Base-by-base conservation (phyloP, 495 filamentous ascomycete species). In the Xylaria scruposa region DNA sequence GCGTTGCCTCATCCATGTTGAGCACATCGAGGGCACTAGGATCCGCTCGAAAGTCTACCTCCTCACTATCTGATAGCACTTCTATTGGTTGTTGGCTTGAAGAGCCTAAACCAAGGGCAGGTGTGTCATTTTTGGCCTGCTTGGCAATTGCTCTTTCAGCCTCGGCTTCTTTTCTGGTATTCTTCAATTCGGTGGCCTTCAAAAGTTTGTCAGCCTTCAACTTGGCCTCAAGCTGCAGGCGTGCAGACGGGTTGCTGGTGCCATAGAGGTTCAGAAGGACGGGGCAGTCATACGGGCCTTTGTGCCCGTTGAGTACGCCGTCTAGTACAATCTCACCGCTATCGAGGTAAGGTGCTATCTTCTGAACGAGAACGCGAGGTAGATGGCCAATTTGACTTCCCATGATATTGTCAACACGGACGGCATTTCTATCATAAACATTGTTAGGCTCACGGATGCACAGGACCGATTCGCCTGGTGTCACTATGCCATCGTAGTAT, bases 321-420 rank as follows among this genome's bases (percentile, higher is more conserved):
- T 97, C 94, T 12, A 94, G 77, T 6, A 87, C 71, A 15, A 95
- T 83, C 1, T 84, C 79, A 46, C 72, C 71, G 56, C 58, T 74
- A 68, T 83, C 82, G 76, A 97, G 86, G 75, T 93, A 94, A 1
- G 85, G 87, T 0, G 93, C 91, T 31, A 98, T 83, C 78, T 92
- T 94, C 15, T 83, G 80, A 2, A 91, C 93, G 36, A 93, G 77
- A 0, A 67, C 77, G 17, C 88, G 82, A 2, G 92, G 91, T 51
- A 98, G 86, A 79, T 97, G 93, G 3, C 95, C 95, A 70, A 97
- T 92, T 75, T 97, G 94, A 3, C 70, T 78, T 26, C 90, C 86
- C 79, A 91, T 88, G n/a, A 94, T 92, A 80, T 97, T 97, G 71
- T 91, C 84, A 2, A 96, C 87, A 7, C 89, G 88, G 62, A 97